phyloP scores from a whole-genome alignment of 805 yeast genomes.

The Suhomyces pyralidae region DNA sequence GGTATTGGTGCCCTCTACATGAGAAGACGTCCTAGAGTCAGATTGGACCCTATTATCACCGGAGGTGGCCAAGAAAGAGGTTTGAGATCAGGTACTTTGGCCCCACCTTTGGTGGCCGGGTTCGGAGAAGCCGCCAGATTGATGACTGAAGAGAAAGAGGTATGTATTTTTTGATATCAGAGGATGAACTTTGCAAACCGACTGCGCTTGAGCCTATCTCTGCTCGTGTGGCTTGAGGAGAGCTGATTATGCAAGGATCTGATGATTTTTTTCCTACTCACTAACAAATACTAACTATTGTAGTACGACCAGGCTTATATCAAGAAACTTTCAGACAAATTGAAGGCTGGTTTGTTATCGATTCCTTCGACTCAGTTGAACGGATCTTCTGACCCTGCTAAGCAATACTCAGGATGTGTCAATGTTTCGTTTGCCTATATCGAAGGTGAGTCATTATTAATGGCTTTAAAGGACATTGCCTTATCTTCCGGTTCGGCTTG shows the following conservation, averaged over 20 bases:
- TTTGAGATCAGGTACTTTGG: slow-evolving; percentile 90
- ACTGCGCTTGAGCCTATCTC: background rate
- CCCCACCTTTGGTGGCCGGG: slow-evolving; percentile 94
- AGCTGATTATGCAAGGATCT: slow-evolving; percentile 19
- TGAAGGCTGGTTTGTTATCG: slow-evolving; percentile 67
- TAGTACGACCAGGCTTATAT: slow-evolving; percentile 69
- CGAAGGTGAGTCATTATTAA: slow-evolving; percentile 94
- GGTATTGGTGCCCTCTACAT: slow-evolving; percentile 95
- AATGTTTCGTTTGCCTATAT: slow-evolving; percentile 95
- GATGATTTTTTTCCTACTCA: slow-evolving; percentile 6
- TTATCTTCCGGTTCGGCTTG: slow-evolving; percentile 96
- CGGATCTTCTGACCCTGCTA: slow-evolving; percentile 59
- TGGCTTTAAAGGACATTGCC: slow-evolving; percentile 98
- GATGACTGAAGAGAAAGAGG: slow-evolving; percentile 64
- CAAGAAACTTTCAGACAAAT: slow-evolving; percentile 63
- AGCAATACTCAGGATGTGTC: slow-evolving; percentile 85
- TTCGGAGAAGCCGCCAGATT: slow-evolving; percentile 96
- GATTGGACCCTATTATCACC: slow-evolving; percentile 89
- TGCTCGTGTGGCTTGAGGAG: slow-evolving; percentile 1
- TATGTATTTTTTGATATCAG: slow-evolving; percentile 6
- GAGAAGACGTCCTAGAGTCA: slow-evolving; percentile 96
- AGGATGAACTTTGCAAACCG: background rate
- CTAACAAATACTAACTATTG: slow-evolving; percentile 4
- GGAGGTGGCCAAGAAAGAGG: slow-evolving; percentile 99
- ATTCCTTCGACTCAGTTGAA: slow-evolving; percentile 88